Conservation (phyloP, 2,329 filamentous ascomycete genomes). For the Teratosphaeria zuluensis region DNA sequence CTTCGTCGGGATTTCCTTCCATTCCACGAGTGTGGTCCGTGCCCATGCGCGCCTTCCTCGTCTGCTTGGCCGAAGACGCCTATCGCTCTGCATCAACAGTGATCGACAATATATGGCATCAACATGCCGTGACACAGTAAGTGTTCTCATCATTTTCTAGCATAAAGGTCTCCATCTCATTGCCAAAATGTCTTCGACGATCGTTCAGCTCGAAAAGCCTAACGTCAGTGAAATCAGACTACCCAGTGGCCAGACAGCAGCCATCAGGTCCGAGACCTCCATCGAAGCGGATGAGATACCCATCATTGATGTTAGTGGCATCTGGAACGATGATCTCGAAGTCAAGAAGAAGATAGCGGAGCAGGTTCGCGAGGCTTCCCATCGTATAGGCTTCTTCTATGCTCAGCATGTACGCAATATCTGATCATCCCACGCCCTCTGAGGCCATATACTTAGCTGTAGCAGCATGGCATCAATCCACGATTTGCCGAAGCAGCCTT, state of each 20-base stretch:
- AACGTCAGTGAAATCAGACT: not conserved
- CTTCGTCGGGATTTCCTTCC: no score
- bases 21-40: no score
- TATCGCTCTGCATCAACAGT: no score
- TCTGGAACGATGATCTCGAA: constrained; percentile 1
- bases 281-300: constrained; percentile 3
- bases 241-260: constrained; percentile 1
- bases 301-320: constrained; percentile 3
- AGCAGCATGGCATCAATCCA: constrained; percentile 25
- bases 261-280: not conserved
- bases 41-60: no score
- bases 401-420: not conserved
- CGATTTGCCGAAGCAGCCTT: constrained; percentile 25
- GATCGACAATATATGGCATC: no score
- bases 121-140: not conserved
- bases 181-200: not conserved
- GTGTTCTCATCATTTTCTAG: not conserved
- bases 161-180: not conserved
- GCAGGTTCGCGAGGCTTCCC: constrained; percentile 33
- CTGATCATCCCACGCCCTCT: not conserved
- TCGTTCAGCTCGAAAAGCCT: not conserved
- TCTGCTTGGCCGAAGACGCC: no score
- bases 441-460: constrained; percentile 21
- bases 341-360: constrained; percentile 4
- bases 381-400: constrained; percentile 36